Percentiles rank a stretch among this genome's conserved stretches.
Conservation (phyloP, 148 eudicot species). For the Camellia japonica region DNA sequence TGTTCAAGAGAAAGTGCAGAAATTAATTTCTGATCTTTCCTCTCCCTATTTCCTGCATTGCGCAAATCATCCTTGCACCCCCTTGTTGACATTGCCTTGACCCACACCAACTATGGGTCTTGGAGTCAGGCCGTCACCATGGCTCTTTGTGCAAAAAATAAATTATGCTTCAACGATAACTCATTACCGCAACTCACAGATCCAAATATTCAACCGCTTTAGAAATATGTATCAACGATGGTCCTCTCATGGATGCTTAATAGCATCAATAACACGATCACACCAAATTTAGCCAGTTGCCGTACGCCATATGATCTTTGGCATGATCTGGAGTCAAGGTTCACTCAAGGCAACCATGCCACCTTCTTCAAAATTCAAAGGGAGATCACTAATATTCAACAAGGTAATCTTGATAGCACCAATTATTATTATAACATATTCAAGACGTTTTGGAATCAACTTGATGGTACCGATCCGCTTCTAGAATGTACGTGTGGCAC, state of each 20-base stretch:
- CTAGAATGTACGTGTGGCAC: neutral
- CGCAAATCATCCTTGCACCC: neutral
- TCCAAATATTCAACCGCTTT: no score
- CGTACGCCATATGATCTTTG: no score
- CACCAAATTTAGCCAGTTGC: no score
- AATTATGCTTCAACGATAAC: no score
- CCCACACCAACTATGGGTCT: neutral
- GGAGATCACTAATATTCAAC: neutral
- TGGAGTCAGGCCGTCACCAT: neutral
- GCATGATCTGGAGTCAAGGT: no score
- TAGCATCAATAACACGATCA: no score
- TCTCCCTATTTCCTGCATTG: neutral
- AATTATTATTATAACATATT: neutral
- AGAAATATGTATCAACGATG: no score
- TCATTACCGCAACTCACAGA: no score
- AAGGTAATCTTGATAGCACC: neutral
- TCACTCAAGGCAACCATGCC: no score
- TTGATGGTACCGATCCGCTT: neutral
- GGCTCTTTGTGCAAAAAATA: neutral
- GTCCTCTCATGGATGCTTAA: no score
- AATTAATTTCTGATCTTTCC: neutral
- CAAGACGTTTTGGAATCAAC: neutral
- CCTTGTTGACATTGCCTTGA: neutral
- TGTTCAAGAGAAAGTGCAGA: neutral
- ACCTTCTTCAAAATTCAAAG: neutral